Percentiles rank a stretch among this genome's conserved stretches.
These are phyloP conservation scores for Clavulina sp. DNA, from an alignment of 768 basidiomycete genomes.

Conservation along the genomic window DNA sequence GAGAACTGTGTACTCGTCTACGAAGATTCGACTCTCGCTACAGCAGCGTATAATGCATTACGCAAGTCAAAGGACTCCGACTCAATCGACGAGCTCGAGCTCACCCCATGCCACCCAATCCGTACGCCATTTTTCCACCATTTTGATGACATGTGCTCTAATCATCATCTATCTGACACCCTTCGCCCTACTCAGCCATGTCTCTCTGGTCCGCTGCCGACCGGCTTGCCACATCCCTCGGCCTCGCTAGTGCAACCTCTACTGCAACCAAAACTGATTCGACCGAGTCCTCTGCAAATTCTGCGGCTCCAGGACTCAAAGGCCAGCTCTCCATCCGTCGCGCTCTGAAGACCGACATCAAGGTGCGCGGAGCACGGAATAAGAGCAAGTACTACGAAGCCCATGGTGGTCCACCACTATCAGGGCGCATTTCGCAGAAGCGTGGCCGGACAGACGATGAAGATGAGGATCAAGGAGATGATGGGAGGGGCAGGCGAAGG, in stretches of 20 bases:
- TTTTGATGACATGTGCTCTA: too few species aligned
- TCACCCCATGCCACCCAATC: not conserved
- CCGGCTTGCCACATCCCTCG: constrained; percentile 53
- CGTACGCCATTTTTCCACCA: not conserved
- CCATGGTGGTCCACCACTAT: constrained; percentile 33
- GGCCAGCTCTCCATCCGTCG: constrained; percentile 55
- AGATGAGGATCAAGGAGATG: constrained; percentile 20
- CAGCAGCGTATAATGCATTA: constrained; percentile 8
- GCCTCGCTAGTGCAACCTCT: too few species aligned
- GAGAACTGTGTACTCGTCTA: constrained; percentile 69
- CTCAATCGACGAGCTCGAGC: constrained; percentile 25
- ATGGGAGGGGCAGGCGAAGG: constrained; percentile 39
- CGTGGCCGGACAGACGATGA: constrained; percentile 14
- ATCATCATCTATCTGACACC: not conserved
- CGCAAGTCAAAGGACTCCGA: constrained; percentile 11
- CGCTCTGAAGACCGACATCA: constrained; percentile 55
- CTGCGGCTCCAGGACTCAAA: constrained; percentile 45
- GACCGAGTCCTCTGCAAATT: too few species aligned
- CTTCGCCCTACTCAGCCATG: not conserved
- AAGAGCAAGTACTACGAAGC: constrained; percentile 63
- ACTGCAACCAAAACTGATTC: too few species aligned
- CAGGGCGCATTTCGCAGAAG: constrained; percentile 16
- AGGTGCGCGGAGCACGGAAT: constrained; percentile 54
- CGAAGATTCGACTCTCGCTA: constrained; percentile 35
- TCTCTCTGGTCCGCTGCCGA: constrained; percentile 61